A percentile compares a stretch with the other conserved stretches of the same genome.
Evolutionary conservation across 2,329 filamentous ascomycete species (phyloP).

Genomic region (Coniochaeta hoffmannii): DNA sequence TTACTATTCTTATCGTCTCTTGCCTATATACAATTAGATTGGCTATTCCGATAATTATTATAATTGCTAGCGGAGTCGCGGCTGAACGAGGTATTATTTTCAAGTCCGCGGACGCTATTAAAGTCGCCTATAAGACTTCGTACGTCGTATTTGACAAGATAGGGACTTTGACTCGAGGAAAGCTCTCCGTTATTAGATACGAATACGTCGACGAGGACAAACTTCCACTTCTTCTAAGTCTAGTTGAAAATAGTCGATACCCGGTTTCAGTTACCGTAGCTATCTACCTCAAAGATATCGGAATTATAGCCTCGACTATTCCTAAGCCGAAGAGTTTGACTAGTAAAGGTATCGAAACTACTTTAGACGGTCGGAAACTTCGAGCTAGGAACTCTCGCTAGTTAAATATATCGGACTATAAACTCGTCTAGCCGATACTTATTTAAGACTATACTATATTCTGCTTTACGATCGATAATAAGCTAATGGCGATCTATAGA

Average conservation of each 20-base stretch:
- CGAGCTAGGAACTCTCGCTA: too few relatives aligned
- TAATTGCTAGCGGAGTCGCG: conserved; percentile 61
- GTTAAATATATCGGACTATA: too few relatives aligned
- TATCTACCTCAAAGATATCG: conserved; percentile 20
- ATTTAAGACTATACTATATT: too few relatives aligned
- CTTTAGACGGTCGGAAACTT: too few relatives aligned
- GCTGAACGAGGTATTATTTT: conserved; percentile 61
- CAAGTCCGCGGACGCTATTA: conserved; percentile 57
- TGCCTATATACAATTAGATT: conserved; percentile 72
- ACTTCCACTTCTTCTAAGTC: conserved; percentile 19
- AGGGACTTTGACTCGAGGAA: conserved; percentile 61
- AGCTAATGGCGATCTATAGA: too few relatives aligned
- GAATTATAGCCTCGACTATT: conserved; percentile 6
- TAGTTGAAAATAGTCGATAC: conserved; percentile 40
- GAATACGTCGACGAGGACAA: conserved; percentile 16
- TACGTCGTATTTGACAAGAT: conserved; percentile 78
- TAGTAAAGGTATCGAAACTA: conserved; percentile 41
- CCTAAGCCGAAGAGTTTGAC: conserved; percentile 35
- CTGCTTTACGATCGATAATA: too few relatives aligned
- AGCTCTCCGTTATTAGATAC: conserved; percentile 35
- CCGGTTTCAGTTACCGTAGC: conserved; percentile 40
- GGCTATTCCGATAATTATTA: conserved; percentile 71
- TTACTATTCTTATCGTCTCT: conserved; percentile 66
- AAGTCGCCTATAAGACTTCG: conserved; percentile 50
- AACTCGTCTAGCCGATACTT: too few relatives aligned